Evolutionary conservation across 1,284 basidiomycete genomes (phyloP).

Genomic region (Porogramme epimiltina): DNA sequence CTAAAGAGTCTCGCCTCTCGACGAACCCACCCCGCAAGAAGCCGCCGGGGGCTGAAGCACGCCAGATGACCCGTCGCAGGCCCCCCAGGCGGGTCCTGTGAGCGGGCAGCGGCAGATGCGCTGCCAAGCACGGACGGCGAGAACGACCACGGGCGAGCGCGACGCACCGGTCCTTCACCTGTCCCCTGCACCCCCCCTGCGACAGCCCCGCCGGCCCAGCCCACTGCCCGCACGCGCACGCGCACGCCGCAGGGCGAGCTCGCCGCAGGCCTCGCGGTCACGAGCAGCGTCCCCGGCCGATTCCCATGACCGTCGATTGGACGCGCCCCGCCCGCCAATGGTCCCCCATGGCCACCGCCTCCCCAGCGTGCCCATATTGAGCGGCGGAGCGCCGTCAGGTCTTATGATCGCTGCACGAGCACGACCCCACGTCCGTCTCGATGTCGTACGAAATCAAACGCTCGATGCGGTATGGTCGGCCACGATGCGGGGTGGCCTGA

Average conservation of each 20-base stretch:
- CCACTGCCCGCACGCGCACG: too few species aligned
- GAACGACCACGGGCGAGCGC: slow-evolving; percentile 1
- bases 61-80: slow-evolving; percentile 19
- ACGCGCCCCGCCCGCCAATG: too few species aligned
- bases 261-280: background rate
- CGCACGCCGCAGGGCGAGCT: background rate
- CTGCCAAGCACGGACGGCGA: slow-evolving; percentile 10
- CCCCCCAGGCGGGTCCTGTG: slow-evolving; percentile 2
- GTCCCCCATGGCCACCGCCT: background rate
- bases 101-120: background rate
- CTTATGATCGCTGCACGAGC: slow-evolving; percentile 19
- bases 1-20: slow-evolving; percentile 12
- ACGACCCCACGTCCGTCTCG: background rate
- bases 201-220: too few species aligned
- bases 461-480: slow-evolving; percentile 22
- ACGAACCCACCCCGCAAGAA: slow-evolving; percentile 18
- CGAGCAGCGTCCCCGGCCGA: slow-evolving; percentile 1
- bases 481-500: slow-evolving; percentile 20
- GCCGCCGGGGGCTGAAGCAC: slow-evolving; percentile 18
- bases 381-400: slow-evolving; percentile 28
- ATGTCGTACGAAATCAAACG: slow-evolving; percentile 11
- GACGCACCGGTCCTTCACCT: slow-evolving; percentile 2
- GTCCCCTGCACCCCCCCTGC: too few species aligned
- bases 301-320: slow-evolving; percentile 28
- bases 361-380: slow-evolving; percentile 13